Evolutionary conservation across 176 grass and related monocot species (phyloP), one percentile per base, ranked within the genome.

Genomic region (Musa schizocarpa): DNA sequence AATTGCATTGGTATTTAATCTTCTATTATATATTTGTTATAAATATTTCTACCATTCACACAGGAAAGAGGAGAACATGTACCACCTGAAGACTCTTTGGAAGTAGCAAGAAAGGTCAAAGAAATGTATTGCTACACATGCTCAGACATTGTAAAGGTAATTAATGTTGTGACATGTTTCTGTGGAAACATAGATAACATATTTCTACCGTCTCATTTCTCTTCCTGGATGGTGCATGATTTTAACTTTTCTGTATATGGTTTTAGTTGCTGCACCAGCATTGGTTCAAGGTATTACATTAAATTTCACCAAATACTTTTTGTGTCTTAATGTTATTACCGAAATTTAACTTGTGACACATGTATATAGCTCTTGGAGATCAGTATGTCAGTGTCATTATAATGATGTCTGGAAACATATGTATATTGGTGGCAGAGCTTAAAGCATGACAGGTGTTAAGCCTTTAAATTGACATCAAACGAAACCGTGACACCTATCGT

Each of bases 31-130:
- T 61, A 61, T 61, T 61, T 19, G 57, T 7, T 61, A n/a, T 11
- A 52, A 11, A 1, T 48, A 14, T 70, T 82, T 63, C 54, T 50
- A 43, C 34, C 16, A 82, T 76, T 57, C 65, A 61, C 87, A 43
- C 82, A 99, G 95, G 95, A 99, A 89, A 94, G 95, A 80, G 95
- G 91, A 86, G 95, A 99, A 76, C 83, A 94, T 63, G 84, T 99
- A 88, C 95, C 95, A 79, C 84, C 86, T 7, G 95, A 99, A 89
- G 95, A 99, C 53, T 94, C 88, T 52, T 88, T 91, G 76, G 95
- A 99, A 76, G 84, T 94, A 57, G 88, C 90, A 66, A 86, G 88
- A 79, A 99, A 87, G 80, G 69, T 91, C 16, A 99, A 99, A 88
- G 95, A 99, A 85, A 91, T 85, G 82, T 94, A 86, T 82, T 93